phyloP scores from a whole-genome alignment of 2,329 filamentous ascomycete genomes.

The Phoma herbarum region DNA sequence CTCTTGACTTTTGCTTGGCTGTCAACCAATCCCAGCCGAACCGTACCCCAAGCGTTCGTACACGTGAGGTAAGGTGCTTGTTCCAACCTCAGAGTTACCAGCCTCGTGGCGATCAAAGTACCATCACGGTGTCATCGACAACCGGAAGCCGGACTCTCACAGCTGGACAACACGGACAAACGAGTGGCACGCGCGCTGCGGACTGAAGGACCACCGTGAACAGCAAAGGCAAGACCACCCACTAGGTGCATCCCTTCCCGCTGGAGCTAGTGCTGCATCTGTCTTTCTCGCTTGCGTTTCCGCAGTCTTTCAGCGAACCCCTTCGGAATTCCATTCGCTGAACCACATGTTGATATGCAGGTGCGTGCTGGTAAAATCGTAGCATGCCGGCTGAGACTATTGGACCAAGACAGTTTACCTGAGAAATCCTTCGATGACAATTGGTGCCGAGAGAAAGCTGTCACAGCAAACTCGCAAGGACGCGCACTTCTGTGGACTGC shows the following conservation, averaged over 20 bases:
- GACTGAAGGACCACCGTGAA: conserved; percentile 2
- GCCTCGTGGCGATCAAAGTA: neutral
- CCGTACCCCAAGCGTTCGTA: conserved; percentile 14
- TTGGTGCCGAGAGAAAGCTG: neutral
- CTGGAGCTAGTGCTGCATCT: conserved; percentile 11
- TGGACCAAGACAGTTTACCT: conserved; percentile 7
- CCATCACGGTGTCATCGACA: conserved; percentile 10
- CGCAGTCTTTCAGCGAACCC: conserved; percentile 9
- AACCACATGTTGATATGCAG: conserved; percentile 7
- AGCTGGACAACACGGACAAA: conserved; percentile 6
- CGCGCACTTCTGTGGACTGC: conserved; percentile 17
- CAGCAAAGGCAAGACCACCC: neutral
- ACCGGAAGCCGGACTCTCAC: neutral
- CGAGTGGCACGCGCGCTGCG: conserved; percentile 4
- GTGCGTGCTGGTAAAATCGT: conserved; percentile 2
- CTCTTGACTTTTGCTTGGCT: conserved; percentile 33
- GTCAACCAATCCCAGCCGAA: conserved; percentile 14
- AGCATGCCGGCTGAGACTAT: conserved; percentile 9
- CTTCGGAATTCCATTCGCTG: conserved; percentile 9
- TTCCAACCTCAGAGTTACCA: conserved; percentile 13
- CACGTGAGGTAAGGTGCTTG: conserved; percentile 6
- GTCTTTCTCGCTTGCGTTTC: conserved; percentile 17
- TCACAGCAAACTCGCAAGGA: conserved; percentile 8
- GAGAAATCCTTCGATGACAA: neutral
- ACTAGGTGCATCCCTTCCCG: conserved; percentile 12